Evolutionary conservation across 768 basidiomycete genomes (phyloP).

Genomic region (Vararia minispora): DNA sequence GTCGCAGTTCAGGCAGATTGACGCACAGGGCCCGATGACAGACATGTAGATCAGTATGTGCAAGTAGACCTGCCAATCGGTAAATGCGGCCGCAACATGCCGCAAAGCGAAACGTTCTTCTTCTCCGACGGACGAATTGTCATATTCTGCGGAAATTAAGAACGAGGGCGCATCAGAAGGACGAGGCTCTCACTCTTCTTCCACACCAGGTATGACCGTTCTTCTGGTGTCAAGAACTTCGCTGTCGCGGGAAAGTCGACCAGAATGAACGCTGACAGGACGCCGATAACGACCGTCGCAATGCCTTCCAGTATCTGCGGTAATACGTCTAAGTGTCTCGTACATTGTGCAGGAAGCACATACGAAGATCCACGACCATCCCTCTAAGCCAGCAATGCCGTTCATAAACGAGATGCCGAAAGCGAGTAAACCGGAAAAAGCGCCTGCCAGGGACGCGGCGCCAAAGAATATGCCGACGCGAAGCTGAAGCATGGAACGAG

Average conservation of each 20-base stretch:
- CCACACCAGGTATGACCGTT: slow-evolving; percentile 41
- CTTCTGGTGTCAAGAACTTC: slow-evolving; percentile 48
- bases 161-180: neutral
- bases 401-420: slow-evolving; percentile 26
- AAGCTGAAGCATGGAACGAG: slow-evolving; percentile 20
- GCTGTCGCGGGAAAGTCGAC: slow-evolving; percentile 54
- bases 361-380: slow-evolving; percentile 26
- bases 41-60: slow-evolving; percentile 52
- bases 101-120: slow-evolving; percentile 47
- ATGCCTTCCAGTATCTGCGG: slow-evolving; percentile 53
- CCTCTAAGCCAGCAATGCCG: slow-evolving; percentile 18
- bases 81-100: slow-evolving; percentile 41
- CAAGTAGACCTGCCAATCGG: slow-evolving; percentile 59
- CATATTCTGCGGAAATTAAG: slow-evolving; percentile 29
- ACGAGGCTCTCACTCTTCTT: slow-evolving; percentile 35
- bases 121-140: slow-evolving; percentile 45
- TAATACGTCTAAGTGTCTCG: neutral
- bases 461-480: slow-evolving; percentile 25
- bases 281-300: slow-evolving; percentile 43
- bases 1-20: neutral
- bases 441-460: slow-evolving; percentile 22
- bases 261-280: slow-evolving; percentile 42
- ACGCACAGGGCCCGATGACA: slow-evolving; percentile 46
- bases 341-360: neutral
- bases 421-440: slow-evolving; percentile 21